A percentile compares a stretch with the other conserved stretches of the same genome.
Conservation (phyloP, 176 grass and related monocot genomes). For the Oryza rufipogon region DNA sequence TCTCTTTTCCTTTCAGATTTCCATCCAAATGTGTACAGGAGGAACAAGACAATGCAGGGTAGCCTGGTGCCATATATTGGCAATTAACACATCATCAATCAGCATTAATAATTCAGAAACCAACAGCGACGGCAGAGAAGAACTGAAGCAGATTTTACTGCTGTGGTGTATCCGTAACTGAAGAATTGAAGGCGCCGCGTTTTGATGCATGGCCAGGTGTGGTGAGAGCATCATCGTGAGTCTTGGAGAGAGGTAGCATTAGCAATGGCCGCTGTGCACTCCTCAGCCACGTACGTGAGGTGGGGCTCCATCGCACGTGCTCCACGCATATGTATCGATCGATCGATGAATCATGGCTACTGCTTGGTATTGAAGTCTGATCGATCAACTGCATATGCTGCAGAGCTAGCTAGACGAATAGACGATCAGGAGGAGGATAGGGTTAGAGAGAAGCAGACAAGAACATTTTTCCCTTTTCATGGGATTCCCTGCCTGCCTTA, state of each 20-base stretch:
- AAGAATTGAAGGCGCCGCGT: not conserved
- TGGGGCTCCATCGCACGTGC: conserved; percentile 54
- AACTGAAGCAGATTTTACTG: not conserved
- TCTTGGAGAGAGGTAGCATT: no score
- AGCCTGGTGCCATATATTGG: not conserved
- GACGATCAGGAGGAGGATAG: not conserved
- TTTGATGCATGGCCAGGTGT: not conserved
- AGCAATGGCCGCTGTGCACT: not conserved
- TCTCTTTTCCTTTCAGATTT: not conserved
- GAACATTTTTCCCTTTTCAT: conserved; percentile 9
- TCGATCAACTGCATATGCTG: not conserved
- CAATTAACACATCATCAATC: conserved; percentile 7
- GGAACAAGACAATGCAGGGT: not conserved
- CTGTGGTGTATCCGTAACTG: not conserved
- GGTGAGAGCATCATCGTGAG: not conserved
- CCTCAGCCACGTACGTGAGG: conserved; percentile 62
- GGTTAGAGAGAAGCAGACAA: conserved; percentile 25
- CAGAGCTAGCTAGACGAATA: not conserved
- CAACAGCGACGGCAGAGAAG: not conserved
- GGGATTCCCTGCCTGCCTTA: conserved; percentile 23
- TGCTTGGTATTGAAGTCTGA: conserved; percentile 1
- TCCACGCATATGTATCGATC: conserved; percentile 14
- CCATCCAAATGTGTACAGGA: conserved; percentile 26
- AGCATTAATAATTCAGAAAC: conserved; percentile 17
- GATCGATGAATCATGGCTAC: not conserved